These are phyloP conservation scores for Zymoseptoria brevis DNA, from an alignment of 2,329 filamentous ascomycete species.

Conservation along the genomic window DNA sequence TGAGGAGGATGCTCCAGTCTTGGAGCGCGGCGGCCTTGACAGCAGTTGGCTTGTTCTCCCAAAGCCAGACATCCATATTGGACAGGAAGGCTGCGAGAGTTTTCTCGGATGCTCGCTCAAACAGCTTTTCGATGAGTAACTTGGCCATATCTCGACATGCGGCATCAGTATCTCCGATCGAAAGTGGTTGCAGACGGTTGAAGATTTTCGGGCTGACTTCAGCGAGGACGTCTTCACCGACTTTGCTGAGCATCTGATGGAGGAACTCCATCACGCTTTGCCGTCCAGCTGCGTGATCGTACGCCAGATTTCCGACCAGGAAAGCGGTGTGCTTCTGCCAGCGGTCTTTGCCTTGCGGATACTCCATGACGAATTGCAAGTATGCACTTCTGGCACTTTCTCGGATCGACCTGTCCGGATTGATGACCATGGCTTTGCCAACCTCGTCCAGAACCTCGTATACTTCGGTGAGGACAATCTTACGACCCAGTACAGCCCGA, in stretches of 20 bases:
- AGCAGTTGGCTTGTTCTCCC: constrained; percentile 62
- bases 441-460: constrained; percentile 90
- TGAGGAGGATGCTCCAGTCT: constrained; percentile 75
- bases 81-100: constrained; percentile 61
- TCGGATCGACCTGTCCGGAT: constrained; percentile 79
- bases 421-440: constrained; percentile 88
- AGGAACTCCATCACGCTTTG: constrained; percentile 90
- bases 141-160: constrained; percentile 78
- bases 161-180: constrained; percentile 80
- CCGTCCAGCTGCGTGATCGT: constrained; percentile 78
- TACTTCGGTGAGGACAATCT: constrained; percentile 74
- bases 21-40: constrained; percentile 69
- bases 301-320: constrained; percentile 82
- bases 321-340: constrained; percentile 87
- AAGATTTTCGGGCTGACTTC: constrained; percentile 77
- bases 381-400: constrained; percentile 84
- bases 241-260: constrained; percentile 77
- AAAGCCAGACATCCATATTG: constrained; percentile 67
- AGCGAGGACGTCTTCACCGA: constrained; percentile 71
- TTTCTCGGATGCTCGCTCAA: constrained; percentile 67
- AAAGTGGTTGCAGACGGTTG: constrained; percentile 72
- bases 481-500: constrained; percentile 75
- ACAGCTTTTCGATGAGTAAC: constrained; percentile 70
- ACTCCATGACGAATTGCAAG: constrained; percentile 89
- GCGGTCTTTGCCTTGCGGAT: constrained; percentile 81